phyloP scores from a whole-genome alignment of 2,329 filamentous ascomycete genomes.

The Domatiomyces globalis region DNA sequence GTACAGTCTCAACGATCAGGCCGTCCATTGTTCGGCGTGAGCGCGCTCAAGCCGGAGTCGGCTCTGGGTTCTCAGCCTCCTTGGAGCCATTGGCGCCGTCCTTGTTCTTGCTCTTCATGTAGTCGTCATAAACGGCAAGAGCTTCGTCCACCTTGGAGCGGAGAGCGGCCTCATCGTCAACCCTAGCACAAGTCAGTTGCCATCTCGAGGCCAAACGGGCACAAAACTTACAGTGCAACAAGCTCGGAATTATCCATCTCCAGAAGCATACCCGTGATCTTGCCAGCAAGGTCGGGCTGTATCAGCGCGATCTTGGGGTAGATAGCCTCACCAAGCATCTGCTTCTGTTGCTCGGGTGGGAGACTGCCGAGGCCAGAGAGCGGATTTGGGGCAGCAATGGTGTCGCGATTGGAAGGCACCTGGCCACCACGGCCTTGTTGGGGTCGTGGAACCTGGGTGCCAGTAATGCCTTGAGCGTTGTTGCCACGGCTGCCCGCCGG shows the following conservation, averaged over 20 bases:
- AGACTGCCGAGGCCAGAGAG: constrained; percentile 38
- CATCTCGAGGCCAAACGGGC: constrained; percentile 6
- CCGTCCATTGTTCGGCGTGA: background rate
- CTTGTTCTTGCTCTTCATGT: constrained; percentile 69
- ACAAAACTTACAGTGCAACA: constrained; percentile 74
- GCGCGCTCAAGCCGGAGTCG: constrained; percentile 9
- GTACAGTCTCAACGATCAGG: background rate
- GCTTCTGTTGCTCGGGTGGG: constrained; percentile 76
- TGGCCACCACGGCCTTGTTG: constrained; percentile 24
- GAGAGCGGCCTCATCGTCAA: constrained; percentile 77
- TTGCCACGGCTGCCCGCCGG: constrained; percentile 31
- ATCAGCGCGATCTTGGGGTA: constrained; percentile 96
- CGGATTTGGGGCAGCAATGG: constrained; percentile 31
- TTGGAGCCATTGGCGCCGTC: constrained; percentile 24
- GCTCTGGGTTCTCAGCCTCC: constrained; percentile 15
- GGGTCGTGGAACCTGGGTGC: constrained; percentile 21
- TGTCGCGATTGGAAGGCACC: constrained; percentile 31
- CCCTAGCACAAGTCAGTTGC: constrained; percentile 38
- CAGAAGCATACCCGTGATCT: constrained; percentile 98
- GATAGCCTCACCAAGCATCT: constrained; percentile 91
- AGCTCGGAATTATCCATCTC: constrained; percentile 98
- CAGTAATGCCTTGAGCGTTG: constrained; percentile 26
- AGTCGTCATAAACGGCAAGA: constrained; percentile 93
- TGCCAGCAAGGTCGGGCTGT: constrained; percentile 90
- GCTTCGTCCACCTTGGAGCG: constrained; percentile 95